These are phyloP conservation scores for Thraustotheca clavata DNA, from an alignment of 352 stramenopile genomes.

Conservation along the genomic window DNA sequence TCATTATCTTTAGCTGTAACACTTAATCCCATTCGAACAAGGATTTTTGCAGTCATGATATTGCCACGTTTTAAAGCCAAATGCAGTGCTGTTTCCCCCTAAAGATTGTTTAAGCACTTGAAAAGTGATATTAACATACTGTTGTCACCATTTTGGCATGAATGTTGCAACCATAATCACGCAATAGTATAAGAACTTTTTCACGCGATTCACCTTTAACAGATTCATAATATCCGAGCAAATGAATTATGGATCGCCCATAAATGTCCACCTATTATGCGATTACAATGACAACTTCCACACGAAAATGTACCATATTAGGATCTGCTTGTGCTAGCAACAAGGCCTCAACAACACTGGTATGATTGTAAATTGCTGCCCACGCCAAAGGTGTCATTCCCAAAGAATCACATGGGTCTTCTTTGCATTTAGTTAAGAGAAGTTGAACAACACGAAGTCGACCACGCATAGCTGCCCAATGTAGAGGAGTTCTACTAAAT, in stretches of 20 bases:
- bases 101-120: not conserved
- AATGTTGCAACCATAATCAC: slow-evolving; percentile 5
- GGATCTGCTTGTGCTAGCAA: slow-evolving; percentile 45
- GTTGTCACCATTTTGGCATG: not conserved
- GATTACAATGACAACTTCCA: slow-evolving; percentile 23
- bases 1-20: slow-evolving; percentile 52
- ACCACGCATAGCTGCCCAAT: slow-evolving; percentile 75
- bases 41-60: slow-evolving; percentile 49
- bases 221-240: slow-evolving; percentile 12
- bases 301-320: slow-evolving; percentile 30
- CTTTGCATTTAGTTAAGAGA: slow-evolving; percentile 42
- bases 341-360: slow-evolving; percentile 44
- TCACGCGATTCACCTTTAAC: slow-evolving; percentile 3
- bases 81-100: slow-evolving; percentile 67
- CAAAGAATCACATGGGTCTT: slow-evolving; percentile 57
- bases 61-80: slow-evolving; percentile 63
- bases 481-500: slow-evolving; percentile 58
- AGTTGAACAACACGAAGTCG: slow-evolving; percentile 45
- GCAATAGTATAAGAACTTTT: not conserved
- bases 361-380: slow-evolving; percentile 64
- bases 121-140: not conserved
- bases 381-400: slow-evolving; percentile 59
- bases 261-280: slow-evolving; percentile 4
- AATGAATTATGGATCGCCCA: not conserved
- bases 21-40: slow-evolving; percentile 59